Percentiles rank a stretch among this genome's conserved stretches.
Evolutionary conservation across 2,329 filamentous ascomycete species (phyloP).

Genomic region (Beauveria pseudobassiana): DNA sequence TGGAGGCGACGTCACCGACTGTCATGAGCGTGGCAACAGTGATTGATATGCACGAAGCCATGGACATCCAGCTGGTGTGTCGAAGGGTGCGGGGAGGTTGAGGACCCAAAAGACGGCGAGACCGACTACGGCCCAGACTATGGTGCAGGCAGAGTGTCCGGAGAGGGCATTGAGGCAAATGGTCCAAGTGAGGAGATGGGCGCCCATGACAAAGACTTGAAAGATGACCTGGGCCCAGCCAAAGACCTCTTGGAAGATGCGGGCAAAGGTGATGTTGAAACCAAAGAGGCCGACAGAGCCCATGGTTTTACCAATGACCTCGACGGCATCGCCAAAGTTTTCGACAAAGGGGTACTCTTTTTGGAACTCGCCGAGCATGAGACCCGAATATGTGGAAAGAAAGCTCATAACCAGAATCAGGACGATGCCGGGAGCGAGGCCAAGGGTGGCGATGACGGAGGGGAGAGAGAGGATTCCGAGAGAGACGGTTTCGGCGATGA

Average conservation of each 20-base stretch:
- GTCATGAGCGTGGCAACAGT: slow-evolving; percentile 54
- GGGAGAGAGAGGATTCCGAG: slow-evolving; percentile 63
- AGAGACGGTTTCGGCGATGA: slow-evolving; percentile 38
- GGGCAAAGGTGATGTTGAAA: slow-evolving; percentile 38
- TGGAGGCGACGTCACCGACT: slow-evolving; percentile 53
- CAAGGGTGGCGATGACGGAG: slow-evolving; percentile 64
- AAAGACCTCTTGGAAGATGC: slow-evolving; percentile 51
- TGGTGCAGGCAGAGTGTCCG: slow-evolving; percentile 51
- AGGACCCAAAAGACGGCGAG: slow-evolving; percentile 50
- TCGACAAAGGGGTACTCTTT: slow-evolving; percentile 60
- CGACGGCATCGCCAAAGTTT: slow-evolving; percentile 59
- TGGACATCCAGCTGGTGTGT: slow-evolving; percentile 54
- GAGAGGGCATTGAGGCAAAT: slow-evolving; percentile 61
- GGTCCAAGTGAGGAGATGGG: slow-evolving; percentile 60
- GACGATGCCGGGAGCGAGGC: slow-evolving; percentile 65
- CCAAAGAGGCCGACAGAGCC: slow-evolving; percentile 44
- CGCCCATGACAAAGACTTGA: slow-evolving; percentile 61
- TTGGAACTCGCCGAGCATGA: slow-evolving; percentile 58
- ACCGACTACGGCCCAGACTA: slow-evolving; percentile 55
- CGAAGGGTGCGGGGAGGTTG: slow-evolving; percentile 54
- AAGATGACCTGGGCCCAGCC: slow-evolving; percentile 53
- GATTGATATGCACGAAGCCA: slow-evolving; percentile 56
- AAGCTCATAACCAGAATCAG: slow-evolving; percentile 59
- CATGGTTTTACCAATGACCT: slow-evolving; percentile 41
- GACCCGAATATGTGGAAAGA: slow-evolving; percentile 58